These are phyloP conservation scores for Zalaria obscura DNA, from an alignment of 2,329 filamentous ascomycete species.

Conservation along the genomic window DNA sequence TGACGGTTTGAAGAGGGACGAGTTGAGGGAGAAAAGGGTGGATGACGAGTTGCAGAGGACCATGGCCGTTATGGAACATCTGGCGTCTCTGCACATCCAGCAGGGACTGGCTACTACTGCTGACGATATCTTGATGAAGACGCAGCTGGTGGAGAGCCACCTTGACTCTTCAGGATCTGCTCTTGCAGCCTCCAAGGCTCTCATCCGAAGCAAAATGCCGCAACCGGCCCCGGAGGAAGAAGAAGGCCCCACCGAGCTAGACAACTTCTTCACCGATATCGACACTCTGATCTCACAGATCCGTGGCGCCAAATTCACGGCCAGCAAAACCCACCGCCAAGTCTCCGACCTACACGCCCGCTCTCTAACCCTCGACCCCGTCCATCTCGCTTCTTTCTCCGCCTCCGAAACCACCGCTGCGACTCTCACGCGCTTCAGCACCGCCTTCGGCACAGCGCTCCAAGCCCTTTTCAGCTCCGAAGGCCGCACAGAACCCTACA, in stretches of 20 bases:
- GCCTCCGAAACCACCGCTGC: conserved; percentile 50
- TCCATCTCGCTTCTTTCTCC: conserved; percentile 56
- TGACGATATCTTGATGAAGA: conserved; percentile 65
- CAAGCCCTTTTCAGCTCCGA: conserved; percentile 57
- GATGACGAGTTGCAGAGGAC: conserved; percentile 67
- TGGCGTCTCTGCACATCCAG: conserved; percentile 67
- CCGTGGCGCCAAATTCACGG: conserved; percentile 70
- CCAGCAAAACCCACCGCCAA: conserved; percentile 62
- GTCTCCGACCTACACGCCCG: conserved; percentile 64
- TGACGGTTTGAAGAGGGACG: conserved; percentile 67
- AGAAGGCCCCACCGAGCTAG: conserved; percentile 29
- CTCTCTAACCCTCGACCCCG: conserved; percentile 57
- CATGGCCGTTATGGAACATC: conserved; percentile 74
- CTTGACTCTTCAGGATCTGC: conserved; percentile 63
- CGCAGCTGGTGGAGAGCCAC: conserved; percentile 62
- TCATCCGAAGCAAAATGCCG: conserved; percentile 54
- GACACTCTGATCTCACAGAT: conserved; percentile 62
- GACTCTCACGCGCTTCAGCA: conserved; percentile 51
- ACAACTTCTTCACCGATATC: conserved; percentile 54
- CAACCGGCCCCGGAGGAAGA: conserved; percentile 47
- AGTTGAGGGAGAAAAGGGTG: conserved; percentile 73
- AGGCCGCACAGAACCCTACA: conserved; percentile 52
- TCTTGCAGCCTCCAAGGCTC: conserved; percentile 46
- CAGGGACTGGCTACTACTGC: conserved; percentile 58
- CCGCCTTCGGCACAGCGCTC: conserved; percentile 52